phyloP scores from a whole-genome alignment of 2,329 filamentous ascomycete species.

The Cytospora paraplurivora region DNA sequence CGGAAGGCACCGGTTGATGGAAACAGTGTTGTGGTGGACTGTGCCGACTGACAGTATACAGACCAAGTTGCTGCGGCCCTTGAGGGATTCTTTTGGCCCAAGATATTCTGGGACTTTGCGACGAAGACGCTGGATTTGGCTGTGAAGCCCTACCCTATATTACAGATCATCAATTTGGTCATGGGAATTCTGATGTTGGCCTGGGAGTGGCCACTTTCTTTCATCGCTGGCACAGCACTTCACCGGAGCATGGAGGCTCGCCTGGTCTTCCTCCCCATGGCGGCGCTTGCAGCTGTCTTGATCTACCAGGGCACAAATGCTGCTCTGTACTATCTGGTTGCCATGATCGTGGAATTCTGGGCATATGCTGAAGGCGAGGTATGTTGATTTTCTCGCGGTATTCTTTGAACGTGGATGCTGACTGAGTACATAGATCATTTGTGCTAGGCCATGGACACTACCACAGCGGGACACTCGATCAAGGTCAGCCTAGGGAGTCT shows the following conservation, averaged over 20 bases:
- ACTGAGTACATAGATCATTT: conserved; percentile 57
- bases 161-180: conserved; percentile 88
- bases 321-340: conserved; percentile 88
- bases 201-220: conserved; percentile 87
- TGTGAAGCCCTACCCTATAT: conserved; percentile 82
- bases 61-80: conserved; percentile 85
- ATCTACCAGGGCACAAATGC: conserved; percentile 93
- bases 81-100: conserved; percentile 95
- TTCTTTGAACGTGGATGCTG: conserved; percentile 3
- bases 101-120: conserved; percentile 97
- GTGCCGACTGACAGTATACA: conserved; percentile 41
- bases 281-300: conserved; percentile 71
- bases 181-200: conserved; percentile 77
- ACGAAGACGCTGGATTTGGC: conserved; percentile 86
- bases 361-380: conserved; percentile 97
- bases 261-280: conserved; percentile 79
- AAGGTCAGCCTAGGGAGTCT: conserved; percentile 10
- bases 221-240: conserved; percentile 73
- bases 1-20: not conserved
- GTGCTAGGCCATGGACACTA: conserved; percentile 69
- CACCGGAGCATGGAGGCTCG: conserved; percentile 89
- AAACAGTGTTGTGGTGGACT: not conserved
- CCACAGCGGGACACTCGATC: conserved; percentile 52
- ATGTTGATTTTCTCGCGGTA: conserved; percentile 40
- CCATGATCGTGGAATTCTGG: conserved; percentile 90